These are phyloP conservation scores for Solanum virginianum DNA, from an alignment of 257 asterid species.

Conservation along the genomic window DNA sequence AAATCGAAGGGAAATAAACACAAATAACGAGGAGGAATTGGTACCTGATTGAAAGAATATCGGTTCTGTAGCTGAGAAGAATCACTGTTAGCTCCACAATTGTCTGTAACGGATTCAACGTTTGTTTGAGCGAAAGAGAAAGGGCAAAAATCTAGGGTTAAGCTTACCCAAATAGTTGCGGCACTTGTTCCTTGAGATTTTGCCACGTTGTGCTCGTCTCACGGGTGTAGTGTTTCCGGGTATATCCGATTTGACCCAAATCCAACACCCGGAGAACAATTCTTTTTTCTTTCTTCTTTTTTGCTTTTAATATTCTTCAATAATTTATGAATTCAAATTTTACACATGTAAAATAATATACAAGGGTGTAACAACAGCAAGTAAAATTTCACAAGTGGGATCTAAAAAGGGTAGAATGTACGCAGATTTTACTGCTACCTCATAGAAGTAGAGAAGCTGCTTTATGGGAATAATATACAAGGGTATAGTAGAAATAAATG, in stretches of 20 bases:
- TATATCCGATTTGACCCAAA: background rate
- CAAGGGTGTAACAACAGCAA: too few species aligned
- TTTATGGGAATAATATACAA: background rate
- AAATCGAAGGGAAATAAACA: background rate
- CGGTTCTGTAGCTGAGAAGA: background rate
- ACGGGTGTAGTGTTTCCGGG: background rate
- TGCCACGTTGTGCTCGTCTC: background rate
- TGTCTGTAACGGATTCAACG: background rate
- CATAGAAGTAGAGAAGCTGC: too few species aligned
- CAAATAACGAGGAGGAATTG: background rate
- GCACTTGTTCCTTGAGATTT: background rate
- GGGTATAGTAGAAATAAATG: background rate
- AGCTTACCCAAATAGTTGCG: background rate
- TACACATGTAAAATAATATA: background rate
- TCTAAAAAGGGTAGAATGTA: too few species aligned
- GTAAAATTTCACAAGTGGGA: too few species aligned
- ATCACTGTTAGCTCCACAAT: background rate
- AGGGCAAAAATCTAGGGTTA: conserved; percentile 5
- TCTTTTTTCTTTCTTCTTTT: background rate
- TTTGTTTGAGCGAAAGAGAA: background rate
- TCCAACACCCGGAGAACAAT: background rate
- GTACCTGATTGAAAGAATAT: conserved; percentile 14
- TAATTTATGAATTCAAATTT: background rate
- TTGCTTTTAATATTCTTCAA: background rate
- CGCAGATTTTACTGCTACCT: too few species aligned